Percentiles rank a stretch among this genome's conserved stretches.
phyloP scores from a whole-genome alignment of 768 basidiomycete species.

The Leccinum subgranulosum region DNA sequence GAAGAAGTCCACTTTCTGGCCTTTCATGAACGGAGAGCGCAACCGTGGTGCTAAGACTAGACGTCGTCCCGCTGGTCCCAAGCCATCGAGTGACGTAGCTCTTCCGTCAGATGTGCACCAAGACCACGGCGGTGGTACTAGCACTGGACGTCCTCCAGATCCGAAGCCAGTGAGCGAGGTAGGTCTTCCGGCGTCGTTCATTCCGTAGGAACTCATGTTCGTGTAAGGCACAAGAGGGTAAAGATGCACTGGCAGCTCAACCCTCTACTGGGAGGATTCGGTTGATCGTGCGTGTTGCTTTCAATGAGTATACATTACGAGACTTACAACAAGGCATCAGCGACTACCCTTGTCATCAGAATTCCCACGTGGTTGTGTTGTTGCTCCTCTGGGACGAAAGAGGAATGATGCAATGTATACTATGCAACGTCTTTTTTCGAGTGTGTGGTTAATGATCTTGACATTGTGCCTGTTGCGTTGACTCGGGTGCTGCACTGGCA shows the following conservation, averaged over 20 bases:
- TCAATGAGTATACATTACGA: neutral
- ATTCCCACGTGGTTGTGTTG: neutral
- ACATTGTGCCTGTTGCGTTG: too few species aligned
- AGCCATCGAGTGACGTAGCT: neutral
- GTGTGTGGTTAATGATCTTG: too few species aligned
- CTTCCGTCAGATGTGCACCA: neutral
- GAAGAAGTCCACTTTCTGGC: neutral
- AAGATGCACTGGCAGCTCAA: neutral
- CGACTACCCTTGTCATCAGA: neutral
- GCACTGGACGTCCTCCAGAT: neutral
- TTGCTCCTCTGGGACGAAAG: neutral
- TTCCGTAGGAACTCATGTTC: neutral
- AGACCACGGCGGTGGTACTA: neutral
- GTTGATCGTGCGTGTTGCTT: neutral
- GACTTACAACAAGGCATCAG: neutral
- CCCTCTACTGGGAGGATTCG: neutral
- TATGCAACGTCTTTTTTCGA: neutral
- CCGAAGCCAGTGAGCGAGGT: neutral
- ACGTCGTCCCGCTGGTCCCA: neutral
- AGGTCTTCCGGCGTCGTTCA: neutral
- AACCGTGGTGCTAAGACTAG: neutral
- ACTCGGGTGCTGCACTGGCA: too few species aligned
- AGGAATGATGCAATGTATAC: neutral
- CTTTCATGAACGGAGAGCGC: neutral
- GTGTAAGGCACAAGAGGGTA: neutral